phyloP scores from a whole-genome alignment of 2,329 filamentous ascomycete species.

The Metarhizium album region DNA sequence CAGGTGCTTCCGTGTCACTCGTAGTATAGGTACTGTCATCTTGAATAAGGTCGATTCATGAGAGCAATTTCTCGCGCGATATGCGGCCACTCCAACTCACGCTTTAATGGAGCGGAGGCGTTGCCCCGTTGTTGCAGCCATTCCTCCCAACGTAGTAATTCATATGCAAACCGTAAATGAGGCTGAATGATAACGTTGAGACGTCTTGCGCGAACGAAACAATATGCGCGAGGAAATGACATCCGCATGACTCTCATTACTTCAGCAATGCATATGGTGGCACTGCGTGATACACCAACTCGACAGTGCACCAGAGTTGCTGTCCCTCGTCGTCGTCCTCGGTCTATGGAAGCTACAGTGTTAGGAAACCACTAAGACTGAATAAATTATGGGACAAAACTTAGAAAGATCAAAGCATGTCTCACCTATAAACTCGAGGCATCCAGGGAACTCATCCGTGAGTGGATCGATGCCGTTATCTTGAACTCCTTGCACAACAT shows the following conservation, averaged over 20 bases:
- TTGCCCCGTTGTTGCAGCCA: conserved; percentile 45
- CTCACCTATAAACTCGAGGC: conserved; percentile 82
- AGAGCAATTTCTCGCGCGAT: conserved; percentile 83
- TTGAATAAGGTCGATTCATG: conserved; percentile 90
- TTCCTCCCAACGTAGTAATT: conserved; percentile 94
- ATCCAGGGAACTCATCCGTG: conserved; percentile 73
- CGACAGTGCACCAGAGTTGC: conserved; percentile 93
- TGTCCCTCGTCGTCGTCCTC: conserved; percentile 62
- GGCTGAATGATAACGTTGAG: conserved; percentile 98
- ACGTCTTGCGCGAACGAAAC: conserved; percentile 83
- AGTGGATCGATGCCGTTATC: conserved; percentile 95
- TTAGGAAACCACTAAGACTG: conserved; percentile 3
- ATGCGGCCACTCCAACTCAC: conserved; percentile 86
- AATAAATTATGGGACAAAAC: background rate
- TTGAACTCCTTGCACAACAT: conserved; percentile 76
- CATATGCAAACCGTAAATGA: conserved; percentile 87
- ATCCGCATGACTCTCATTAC: conserved; percentile 76
- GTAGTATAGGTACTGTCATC: conserved; percentile 28
- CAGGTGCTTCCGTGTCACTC: background rate
- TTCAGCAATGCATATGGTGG: conserved; percentile 98
- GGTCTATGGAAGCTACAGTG: conserved; percentile 41
- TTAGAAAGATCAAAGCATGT: background rate
- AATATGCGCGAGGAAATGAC: conserved; percentile 88
- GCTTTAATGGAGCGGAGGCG: conserved; percentile 36
- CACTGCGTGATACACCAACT: conserved; percentile 88